phyloP scores from a whole-genome alignment of 805 yeast genomes.

The Suhomyces vadensis region DNA sequence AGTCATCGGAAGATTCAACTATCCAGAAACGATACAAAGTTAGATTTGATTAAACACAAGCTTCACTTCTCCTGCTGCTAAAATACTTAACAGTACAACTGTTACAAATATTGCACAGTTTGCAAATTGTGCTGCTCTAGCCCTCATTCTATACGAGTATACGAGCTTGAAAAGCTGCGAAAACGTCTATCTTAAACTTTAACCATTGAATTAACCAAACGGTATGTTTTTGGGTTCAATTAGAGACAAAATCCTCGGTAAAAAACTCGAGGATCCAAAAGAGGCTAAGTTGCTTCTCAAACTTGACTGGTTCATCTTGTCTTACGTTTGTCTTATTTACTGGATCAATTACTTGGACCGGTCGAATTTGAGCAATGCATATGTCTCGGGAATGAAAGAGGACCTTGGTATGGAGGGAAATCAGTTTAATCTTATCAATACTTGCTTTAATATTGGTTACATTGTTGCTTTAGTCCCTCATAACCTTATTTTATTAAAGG shows the following conservation, averaged over 20 bases:
- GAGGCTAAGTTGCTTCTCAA: conserved; percentile 35
- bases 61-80: no score
- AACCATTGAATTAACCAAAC: no score
- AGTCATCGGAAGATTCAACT: no score
- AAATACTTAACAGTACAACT: no score
- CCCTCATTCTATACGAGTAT: no score
- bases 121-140: no score
- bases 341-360: conserved; percentile 61
- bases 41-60: no score
- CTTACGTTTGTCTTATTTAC: conserved; percentile 42
- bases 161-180: not conserved
- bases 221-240: not conserved
- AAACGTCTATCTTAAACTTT: not conserved
- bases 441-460: conserved; percentile 62
- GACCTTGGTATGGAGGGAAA: conserved; percentile 50
- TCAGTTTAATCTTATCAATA: conserved; percentile 52
- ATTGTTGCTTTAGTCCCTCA: conserved; percentile 63
- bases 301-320: conserved; percentile 43
- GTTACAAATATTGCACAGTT: no score
- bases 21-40: no score
- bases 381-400: conserved; percentile 68
- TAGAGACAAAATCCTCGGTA: conserved; percentile 27
- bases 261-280: conserved; percentile 28
- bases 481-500: conserved; percentile 50
- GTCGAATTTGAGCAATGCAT: conserved; percentile 56